These are phyloP conservation scores for Dictyostelium citrinum DNA, from an alignment of 78 protist genomes.

Conservation along the genomic window DNA sequence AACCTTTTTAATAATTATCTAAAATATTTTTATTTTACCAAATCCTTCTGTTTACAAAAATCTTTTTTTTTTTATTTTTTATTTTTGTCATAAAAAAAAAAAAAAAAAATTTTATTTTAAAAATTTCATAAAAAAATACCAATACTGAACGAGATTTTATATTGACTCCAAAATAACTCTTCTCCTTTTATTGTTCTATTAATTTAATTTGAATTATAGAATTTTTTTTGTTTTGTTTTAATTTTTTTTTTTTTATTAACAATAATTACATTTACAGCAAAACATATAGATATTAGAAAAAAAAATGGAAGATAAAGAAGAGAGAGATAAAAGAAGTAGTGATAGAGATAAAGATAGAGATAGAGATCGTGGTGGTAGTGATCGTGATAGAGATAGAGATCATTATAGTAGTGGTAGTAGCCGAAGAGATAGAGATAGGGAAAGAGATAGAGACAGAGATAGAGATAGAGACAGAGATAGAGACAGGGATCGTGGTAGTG, in stretches of 20 bases:
- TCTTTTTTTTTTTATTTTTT: too few relatives aligned
- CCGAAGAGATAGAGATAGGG: conserved; percentile 12
- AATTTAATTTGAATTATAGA: too few relatives aligned
- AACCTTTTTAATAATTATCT: too few relatives aligned
- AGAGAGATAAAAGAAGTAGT: conserved; percentile 25
- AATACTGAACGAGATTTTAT: neutral
- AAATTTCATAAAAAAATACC: too few relatives aligned
- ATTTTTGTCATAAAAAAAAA: too few relatives aligned
- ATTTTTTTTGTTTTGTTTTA: too few relatives aligned
- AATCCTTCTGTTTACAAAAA: too few relatives aligned
- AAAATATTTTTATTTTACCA: too few relatives aligned
- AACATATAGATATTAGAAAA: neutral
- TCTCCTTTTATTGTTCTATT: neutral
- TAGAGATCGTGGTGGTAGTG: conserved; percentile 11
- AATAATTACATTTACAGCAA: too few relatives aligned
- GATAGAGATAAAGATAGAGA: neutral
- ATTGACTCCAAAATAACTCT: too few relatives aligned
- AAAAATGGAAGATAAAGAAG: conserved; percentile 23
- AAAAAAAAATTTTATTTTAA: too few relatives aligned
- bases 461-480: neutral
- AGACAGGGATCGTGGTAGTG: conserved; percentile 9
- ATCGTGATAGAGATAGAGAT: conserved; percentile 21
- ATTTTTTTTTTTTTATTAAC: too few relatives aligned
- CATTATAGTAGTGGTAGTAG: neutral
- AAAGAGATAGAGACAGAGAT: neutral